Evolutionary conservation across 805 yeast genomes (phyloP).

Genomic region (Zygosaccharomyces bisporus): DNA sequence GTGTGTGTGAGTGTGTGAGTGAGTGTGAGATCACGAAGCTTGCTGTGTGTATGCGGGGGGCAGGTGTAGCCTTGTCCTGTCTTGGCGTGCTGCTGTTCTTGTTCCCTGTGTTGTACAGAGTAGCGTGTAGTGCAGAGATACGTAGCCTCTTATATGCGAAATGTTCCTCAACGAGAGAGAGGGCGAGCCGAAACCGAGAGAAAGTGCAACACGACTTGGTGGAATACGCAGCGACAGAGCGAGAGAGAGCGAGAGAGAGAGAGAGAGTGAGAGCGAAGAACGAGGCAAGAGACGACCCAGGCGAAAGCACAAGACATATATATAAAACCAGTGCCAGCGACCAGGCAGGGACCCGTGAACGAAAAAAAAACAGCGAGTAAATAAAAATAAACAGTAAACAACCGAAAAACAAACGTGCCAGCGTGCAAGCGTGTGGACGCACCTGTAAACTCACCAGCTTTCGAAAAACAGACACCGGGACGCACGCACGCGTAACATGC

Average conservation of each 20-base stretch:
- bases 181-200: constrained; percentile 9
- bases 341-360: background rate
- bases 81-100: too few relatives aligned
- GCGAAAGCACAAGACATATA: background rate
- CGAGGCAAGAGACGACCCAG: background rate
- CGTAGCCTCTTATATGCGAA: constrained; percentile 7
- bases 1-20: too few relatives aligned
- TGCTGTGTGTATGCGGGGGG: too few relatives aligned
- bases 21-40: too few relatives aligned
- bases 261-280: background rate
- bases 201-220: background rate
- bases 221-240: background rate
- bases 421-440: background rate
- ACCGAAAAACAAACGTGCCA: background rate
- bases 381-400: background rate
- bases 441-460: background rate
- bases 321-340: background rate
- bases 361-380: background rate
- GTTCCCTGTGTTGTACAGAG: background rate
- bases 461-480: background rate
- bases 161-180: background rate
- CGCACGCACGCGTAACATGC: too few relatives aligned
- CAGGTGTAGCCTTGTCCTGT: too few relatives aligned
- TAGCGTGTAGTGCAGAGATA: background rate
- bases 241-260: too few relatives aligned